Percentiles rank a stretch among this genome's conserved stretches.
Evolutionary conservation across 2,329 filamentous ascomycete genomes (phyloP).

Genomic region (Penicillium corylophilum): DNA sequence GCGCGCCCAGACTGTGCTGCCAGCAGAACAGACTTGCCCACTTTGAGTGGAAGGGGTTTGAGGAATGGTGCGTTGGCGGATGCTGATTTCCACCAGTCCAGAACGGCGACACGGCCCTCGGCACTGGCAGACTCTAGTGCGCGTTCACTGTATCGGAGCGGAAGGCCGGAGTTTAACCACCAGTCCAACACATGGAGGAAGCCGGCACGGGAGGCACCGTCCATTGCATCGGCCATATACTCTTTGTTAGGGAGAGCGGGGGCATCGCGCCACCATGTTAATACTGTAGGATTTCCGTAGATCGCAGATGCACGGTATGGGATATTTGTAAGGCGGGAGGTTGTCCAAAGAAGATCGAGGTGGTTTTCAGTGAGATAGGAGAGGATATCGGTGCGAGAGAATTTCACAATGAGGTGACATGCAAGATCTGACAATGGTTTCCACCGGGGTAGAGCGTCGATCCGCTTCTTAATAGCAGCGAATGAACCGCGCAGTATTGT

Average conservation of each 20-base stretch:
- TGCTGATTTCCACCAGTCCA: conserved; percentile 89
- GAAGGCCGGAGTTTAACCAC: conserved; percentile 81
- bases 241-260: conserved; percentile 81
- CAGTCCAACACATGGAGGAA: conserved; percentile 84
- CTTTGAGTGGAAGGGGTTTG: conserved; percentile 62
- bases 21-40: conserved; percentile 79
- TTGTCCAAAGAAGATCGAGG: conserved; percentile 78
- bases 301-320: conserved; percentile 85
- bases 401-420: conserved; percentile 88
- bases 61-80: conserved; percentile 57
- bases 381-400: conserved; percentile 77
- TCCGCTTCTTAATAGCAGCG: conserved; percentile 68
- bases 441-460: conserved; percentile 67
- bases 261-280: conserved; percentile 89
- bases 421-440: conserved; percentile 75
- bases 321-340: conserved; percentile 76
- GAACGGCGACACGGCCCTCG: conserved; percentile 77
- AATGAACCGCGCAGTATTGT: conserved; percentile 73
- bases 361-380: conserved; percentile 66
- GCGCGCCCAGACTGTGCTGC: conserved; percentile 80
- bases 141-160: conserved; percentile 79
- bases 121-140: conserved; percentile 85
- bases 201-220: conserved; percentile 81
- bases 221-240: conserved; percentile 80
- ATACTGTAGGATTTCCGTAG: conserved; percentile 77